These are phyloP conservation scores for Mycoemilia scoparia DNA, from an alignment of 192 early-diverging fungal genomes.

Conservation along the genomic window DNA sequence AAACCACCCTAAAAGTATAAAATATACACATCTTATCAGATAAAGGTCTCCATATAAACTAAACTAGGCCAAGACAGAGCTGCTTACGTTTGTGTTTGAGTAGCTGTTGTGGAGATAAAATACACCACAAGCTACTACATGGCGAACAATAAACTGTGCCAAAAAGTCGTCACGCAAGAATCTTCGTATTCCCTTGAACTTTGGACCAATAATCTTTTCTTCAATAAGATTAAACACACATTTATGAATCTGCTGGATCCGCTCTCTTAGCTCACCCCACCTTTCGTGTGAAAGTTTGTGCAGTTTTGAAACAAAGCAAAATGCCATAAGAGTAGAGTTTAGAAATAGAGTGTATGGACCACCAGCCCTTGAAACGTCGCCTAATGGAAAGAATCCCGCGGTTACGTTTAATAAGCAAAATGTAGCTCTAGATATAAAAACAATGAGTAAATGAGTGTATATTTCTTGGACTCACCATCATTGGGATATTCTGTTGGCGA, in stretches of 20 bases:
- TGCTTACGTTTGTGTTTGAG: no score
- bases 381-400: no score
- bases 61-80: no score
- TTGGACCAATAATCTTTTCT: not conserved
- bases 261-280: constrained; percentile 10
- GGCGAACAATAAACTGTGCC: constrained; percentile 72
- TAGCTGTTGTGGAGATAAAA: constrained; percentile 38
- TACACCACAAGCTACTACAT: constrained; percentile 52
- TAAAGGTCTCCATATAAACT: no score
- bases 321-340: constrained; percentile 76
- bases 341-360: constrained; percentile 89
- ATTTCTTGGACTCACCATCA: no score
- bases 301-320: constrained; percentile 42
- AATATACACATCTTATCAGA: no score
- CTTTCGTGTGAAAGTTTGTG: constrained; percentile 2
- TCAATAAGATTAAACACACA: constrained; percentile 6
- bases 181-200: constrained; percentile 33
- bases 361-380: no score
- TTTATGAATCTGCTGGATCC: constrained; percentile 14
- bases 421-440: no score
- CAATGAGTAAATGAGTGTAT: no score
- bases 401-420: no score
- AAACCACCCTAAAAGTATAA: no score
- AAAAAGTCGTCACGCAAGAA: constrained; percentile 89
- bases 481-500: constrained; percentile 76